phyloP scores from a whole-genome alignment of 2,329 filamentous ascomycete species.

The Verticillium dahliae region DNA sequence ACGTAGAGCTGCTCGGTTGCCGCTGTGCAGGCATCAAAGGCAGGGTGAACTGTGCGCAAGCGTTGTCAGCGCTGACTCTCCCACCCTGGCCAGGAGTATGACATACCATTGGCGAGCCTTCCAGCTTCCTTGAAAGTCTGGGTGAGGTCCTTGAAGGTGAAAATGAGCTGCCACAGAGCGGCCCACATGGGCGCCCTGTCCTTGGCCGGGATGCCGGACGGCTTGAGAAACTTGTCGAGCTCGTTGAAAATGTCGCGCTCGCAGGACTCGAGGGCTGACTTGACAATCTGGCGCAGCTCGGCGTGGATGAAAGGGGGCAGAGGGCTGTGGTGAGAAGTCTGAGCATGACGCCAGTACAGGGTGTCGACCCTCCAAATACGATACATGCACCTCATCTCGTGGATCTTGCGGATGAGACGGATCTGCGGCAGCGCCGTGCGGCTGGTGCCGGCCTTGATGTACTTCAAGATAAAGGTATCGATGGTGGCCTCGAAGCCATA shows the following conservation, averaged over 20 bases:
- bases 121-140: slow-evolving; percentile 17
- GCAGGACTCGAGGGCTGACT: slow-evolving; percentile 25
- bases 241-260: slow-evolving; percentile 33
- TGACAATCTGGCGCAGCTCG: slow-evolving; percentile 31
- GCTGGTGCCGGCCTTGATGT: background rate
- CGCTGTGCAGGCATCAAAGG: background rate
- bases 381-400: slow-evolving; percentile 42
- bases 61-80: background rate
- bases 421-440: slow-evolving; percentile 2
- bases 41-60: slow-evolving; percentile 1
- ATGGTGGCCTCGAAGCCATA: slow-evolving; percentile 4
- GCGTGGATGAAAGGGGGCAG: slow-evolving; percentile 33
- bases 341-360: slow-evolving; percentile 30
- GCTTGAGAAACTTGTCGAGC: slow-evolving; percentile 28
- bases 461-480: slow-evolving; percentile 4
- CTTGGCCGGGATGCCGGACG: slow-evolving; percentile 11
- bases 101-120: background rate
- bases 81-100: background rate
- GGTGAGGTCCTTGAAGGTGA: slow-evolving; percentile 39
- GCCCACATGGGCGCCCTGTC: slow-evolving; percentile 40
- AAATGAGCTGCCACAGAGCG: slow-evolving; percentile 41
- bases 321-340: slow-evolving; percentile 2
- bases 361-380: slow-evolving; percentile 37
- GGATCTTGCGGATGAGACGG: slow-evolving; percentile 34
- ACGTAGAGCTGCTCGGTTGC: slow-evolving; percentile 7